phyloP scores from a whole-genome alignment of 176 grass and related monocot species.

The Musa troglodytarum region DNA sequence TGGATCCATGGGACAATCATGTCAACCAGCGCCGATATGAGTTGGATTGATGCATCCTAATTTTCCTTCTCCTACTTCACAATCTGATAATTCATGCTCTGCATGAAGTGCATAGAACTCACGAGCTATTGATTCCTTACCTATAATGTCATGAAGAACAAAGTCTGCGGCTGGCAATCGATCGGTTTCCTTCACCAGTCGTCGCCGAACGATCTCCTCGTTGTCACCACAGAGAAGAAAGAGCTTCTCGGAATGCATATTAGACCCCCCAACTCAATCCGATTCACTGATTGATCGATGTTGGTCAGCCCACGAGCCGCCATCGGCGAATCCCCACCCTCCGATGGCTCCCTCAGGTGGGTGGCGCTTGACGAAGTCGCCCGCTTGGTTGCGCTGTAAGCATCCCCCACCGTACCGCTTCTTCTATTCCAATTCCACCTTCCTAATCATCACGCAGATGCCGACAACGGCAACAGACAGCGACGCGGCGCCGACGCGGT shows the following conservation, averaged over 20 bases:
- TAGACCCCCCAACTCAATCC: neutral
- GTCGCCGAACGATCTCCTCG: neutral
- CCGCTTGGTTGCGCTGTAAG: neutral
- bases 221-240: neutral
- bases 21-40: too few relatives aligned
- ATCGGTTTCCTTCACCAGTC: neutral
- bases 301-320: neutral
- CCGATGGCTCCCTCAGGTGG: neutral
- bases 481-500: conserved; percentile 8
- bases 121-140: neutral
- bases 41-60: too few relatives aligned
- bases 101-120: too few relatives aligned
- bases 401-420: neutral
- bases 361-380: neutral
- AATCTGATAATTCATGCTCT: too few relatives aligned
- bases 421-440: neutral
- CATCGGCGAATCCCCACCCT: neutral
- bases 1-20: neutral
- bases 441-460: conserved; percentile 1
- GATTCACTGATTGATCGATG: neutral
- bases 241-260: neutral
- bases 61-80: too few relatives aligned
- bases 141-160: neutral
- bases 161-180: neutral
- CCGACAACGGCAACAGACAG: conserved; percentile 9